Evolutionary conservation across 2,329 filamentous ascomycete species (phyloP).

Genomic region (Claviceps arundinis): DNA sequence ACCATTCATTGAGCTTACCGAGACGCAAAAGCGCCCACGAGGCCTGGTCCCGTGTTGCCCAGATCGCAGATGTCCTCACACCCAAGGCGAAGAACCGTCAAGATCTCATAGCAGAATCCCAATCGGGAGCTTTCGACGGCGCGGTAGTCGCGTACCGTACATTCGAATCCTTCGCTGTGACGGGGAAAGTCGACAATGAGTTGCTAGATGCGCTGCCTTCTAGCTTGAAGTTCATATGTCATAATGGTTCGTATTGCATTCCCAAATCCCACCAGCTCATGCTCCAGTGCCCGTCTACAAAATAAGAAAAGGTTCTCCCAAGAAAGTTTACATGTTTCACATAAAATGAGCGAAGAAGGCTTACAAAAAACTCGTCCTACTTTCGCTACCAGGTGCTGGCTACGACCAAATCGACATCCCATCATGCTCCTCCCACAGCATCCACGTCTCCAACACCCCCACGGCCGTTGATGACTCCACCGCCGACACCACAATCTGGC

Average conservation of each 20-base stretch:
- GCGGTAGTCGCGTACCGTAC: slow-evolving; percentile 57
- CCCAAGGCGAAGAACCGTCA: slow-evolving; percentile 47
- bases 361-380: not conserved
- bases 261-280: too few species aligned
- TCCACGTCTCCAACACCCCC: slow-evolving; percentile 72
- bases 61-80: slow-evolving; percentile 50
- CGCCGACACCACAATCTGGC: slow-evolving; percentile 67
- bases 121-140: slow-evolving; percentile 51
- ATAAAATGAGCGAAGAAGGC: not conserved
- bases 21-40: slow-evolving; percentile 41
- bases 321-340: too few species aligned
- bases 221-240: slow-evolving; percentile 44
- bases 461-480: slow-evolving; percentile 71
- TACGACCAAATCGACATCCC: slow-evolving; percentile 72
- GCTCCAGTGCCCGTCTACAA: not conserved
- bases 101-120: slow-evolving; percentile 57
- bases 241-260: slow-evolving; percentile 34
- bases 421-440: slow-evolving; percentile 52
- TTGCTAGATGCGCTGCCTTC: slow-evolving; percentile 44
- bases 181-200: slow-evolving; percentile 58
- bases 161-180: slow-evolving; percentile 49
- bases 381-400: slow-evolving; percentile 47
- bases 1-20: too few species aligned
- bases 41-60: slow-evolving; percentile 47
- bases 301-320: too few species aligned